Evolutionary conservation across 2,329 filamentous ascomycete genomes (phyloP), one percentile per base, ranked within the genome.

Genomic region (Pseudogymnoascus sp.): DNA sequence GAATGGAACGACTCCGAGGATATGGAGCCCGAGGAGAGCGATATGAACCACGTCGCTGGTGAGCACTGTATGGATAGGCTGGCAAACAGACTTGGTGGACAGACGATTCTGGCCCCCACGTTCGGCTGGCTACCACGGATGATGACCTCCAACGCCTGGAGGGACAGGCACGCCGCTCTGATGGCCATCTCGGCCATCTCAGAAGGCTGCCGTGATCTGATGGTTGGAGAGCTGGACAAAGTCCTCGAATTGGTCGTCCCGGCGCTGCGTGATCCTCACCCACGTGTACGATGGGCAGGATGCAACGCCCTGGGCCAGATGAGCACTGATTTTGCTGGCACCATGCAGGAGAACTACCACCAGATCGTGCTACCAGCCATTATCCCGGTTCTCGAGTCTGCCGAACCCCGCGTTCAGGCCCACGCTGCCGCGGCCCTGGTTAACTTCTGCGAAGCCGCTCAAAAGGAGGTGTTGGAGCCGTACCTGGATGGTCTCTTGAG

Each of bases 161-260:
- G 91, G 73, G 95, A 99, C 76, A 87, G 93, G 67, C 95, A 99
- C 76, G 95, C 95, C 34, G 95, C 95, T 57, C 84, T 99, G 62
- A 99, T 99, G 95, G 95, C 95, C 23, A 97, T 99, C 67, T 98
- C 93, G 2, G 95, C 95, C 69, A 99, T 99, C 68, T 98, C 95
- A 0, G 95, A 99, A 77, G 95, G 95, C 39, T 99, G 95, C 74
- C 88, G 92, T 65, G 93, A 98, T 25, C 82, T 97, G 67, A 99
- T 99, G 95, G 84, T 96, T 69, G 90, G 90, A 45, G 95, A 99
- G 76, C 82, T 99, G 3, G 91, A 92, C 75, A 93, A 97, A 74
- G 93, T 99, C 21, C 83, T 99, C 60, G 92, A 96, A 68, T 83
- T 99, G 64, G 93, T 99, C n/a, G 86, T 97, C 61, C 95, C 95